Evolutionary conservation across 1,284 basidiomycete species (phyloP), one percentile per base, ranked within the genome.

Genomic region (Testicularia cyperi): DNA sequence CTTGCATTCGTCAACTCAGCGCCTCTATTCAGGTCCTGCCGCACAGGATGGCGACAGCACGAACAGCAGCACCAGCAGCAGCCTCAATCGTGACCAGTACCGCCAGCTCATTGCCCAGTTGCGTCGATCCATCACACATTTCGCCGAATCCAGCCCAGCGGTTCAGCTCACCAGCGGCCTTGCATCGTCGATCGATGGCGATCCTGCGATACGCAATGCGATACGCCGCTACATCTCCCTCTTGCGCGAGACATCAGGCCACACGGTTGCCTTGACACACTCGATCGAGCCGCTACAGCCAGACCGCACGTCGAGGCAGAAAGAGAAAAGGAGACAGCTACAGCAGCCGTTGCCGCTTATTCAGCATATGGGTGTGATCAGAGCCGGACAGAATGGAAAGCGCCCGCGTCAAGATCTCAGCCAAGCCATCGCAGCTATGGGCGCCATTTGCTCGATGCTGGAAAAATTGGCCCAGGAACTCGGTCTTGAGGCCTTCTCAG

Each of bases 401-500:
- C 18, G 18, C 10, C 33, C 36, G 7, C 7, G 7, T 6, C 23
- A 28, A 13, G 22, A 30, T 13, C 10, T 38, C 41, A n/a, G 30
- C 3, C 26, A 26, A 2, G 54, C 60, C 2, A 24, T 54, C 12
- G 25, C 53, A 6, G 38, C 39, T 2, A 23, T 63, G 2, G 60
- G 23, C 12, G 31, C 60, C 3, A 45, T 63, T 3, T 57, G 60
- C 54, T 35, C 38, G 14, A 45, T 45, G 2, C 42, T 63, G 8
- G 60, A 63, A 16, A 31, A 25, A 14, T 38, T 37, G 0, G 53
- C 54, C 3, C 44, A 45, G 25, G 13, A 37, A 10, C 46, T 63
- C 12, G 60, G 60, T n/a, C 54, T 63, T 26, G 60, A 63, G 20
- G 48, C 60, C 12, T 63, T 63, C 30, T 41, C 49, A 2, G 60